phyloP scores from a whole-genome alignment of 1,284 basidiomycete species.

The Baeospora myosura region DNA sequence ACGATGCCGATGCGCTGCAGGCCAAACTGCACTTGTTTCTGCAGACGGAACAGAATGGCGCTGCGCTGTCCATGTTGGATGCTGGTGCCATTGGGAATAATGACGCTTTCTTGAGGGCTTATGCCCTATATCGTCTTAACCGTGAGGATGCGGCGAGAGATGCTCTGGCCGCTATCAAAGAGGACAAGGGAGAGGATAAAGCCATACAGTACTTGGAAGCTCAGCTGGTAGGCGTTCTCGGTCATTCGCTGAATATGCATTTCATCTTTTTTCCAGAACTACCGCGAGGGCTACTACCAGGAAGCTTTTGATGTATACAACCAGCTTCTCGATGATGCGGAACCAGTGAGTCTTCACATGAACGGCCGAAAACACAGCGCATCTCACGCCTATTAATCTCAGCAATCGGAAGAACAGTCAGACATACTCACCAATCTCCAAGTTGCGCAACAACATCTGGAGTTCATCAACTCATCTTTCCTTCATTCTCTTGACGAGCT shows the following conservation, averaged over 20 bases:
- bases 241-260: neutral
- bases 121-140: slow-evolving; percentile 76
- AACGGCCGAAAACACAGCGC: too few relatives aligned
- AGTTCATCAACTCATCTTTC: slow-evolving; percentile 71
- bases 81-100: slow-evolving; percentile 13
- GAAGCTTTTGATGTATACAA: slow-evolving; percentile 70
- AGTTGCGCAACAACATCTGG: slow-evolving; percentile 71
- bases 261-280: slow-evolving; percentile 40
- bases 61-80: slow-evolving; percentile 50
- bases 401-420: slow-evolving; percentile 81
- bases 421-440: slow-evolving; percentile 80
- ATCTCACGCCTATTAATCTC: slow-evolving; percentile 14
- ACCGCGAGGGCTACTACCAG: slow-evolving; percentile 71
- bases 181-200: slow-evolving; percentile 41
- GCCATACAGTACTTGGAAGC: slow-evolving; percentile 77
- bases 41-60: slow-evolving; percentile 72
- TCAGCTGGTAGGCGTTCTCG: slow-evolving; percentile 57
- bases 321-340: slow-evolving; percentile 66
- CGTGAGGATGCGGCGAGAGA: slow-evolving; percentile 58
- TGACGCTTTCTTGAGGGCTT: slow-evolving; percentile 64
- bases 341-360: slow-evolving; percentile 45
- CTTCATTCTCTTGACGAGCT: slow-evolving; percentile 54
- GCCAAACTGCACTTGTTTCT: slow-evolving; percentile 79
- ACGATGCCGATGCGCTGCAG: slow-evolving; percentile 64
- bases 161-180: slow-evolving; percentile 45